Conservation (phyloP, 2,329 filamentous ascomycete genomes). For the Pestalotiopsis sp. region DNA sequence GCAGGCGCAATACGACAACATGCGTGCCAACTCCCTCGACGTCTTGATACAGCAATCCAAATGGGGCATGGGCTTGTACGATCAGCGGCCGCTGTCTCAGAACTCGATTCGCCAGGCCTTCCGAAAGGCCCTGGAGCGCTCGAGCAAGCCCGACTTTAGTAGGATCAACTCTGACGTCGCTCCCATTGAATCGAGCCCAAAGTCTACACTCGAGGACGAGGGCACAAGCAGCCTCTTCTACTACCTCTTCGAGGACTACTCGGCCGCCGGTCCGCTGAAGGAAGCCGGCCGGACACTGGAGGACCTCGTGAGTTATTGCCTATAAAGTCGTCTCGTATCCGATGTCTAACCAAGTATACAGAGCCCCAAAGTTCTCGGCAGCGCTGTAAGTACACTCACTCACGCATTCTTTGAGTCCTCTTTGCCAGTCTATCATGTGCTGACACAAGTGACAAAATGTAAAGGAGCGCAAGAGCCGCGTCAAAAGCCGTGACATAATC, state of each 20-base stretch:
- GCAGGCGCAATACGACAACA: slow-evolving; percentile 32
- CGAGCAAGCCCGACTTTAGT: slow-evolving; percentile 27
- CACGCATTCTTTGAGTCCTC: not conserved
- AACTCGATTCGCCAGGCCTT: slow-evolving; percentile 36
- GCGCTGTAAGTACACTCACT: slow-evolving; percentile 30
- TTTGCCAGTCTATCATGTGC: not conserved
- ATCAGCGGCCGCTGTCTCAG: slow-evolving; percentile 42
- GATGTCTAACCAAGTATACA: slow-evolving; percentile 17
- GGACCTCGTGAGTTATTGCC: slow-evolving; percentile 42
- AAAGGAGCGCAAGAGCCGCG: slow-evolving; percentile 35
- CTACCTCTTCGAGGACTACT: slow-evolving; percentile 69
- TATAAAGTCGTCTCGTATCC: not conserved
- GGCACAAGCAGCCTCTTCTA: slow-evolving; percentile 65
- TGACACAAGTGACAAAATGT: not conserved
- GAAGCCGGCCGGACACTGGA: slow-evolving; percentile 47
- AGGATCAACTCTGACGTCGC: slow-evolving; percentile 25
- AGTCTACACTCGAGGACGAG: slow-evolving; percentile 39
- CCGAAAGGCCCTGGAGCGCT: slow-evolving; percentile 38
- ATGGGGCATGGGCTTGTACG: slow-evolving; percentile 39
- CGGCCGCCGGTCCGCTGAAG: slow-evolving; percentile 58
- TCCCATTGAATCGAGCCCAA: slow-evolving; percentile 16
- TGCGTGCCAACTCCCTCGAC: slow-evolving; percentile 40
- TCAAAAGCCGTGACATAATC: slow-evolving; percentile 56
- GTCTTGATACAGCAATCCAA: slow-evolving; percentile 42
- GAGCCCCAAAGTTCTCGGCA: slow-evolving; percentile 37